These are phyloP conservation scores for Solanum megistacrolobum DNA, from an alignment of 257 asterid species.

Conservation along the genomic window DNA sequence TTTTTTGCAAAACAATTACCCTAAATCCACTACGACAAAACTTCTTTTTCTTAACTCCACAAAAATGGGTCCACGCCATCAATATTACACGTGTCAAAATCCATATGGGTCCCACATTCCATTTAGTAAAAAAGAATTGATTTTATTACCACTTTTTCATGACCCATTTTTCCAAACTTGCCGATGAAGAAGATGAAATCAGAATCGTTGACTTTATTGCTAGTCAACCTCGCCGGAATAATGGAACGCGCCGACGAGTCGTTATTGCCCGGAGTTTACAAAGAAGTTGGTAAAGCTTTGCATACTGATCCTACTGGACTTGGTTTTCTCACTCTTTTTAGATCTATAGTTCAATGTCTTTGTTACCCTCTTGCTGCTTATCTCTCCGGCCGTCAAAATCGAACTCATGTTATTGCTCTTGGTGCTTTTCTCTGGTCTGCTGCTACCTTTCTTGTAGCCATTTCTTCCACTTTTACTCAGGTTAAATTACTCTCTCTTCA, in stretches of 20 bases:
- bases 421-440: conserved; percentile 92
- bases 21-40: neutral
- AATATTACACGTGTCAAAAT: neutral
- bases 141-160: neutral
- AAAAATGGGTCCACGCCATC: neutral
- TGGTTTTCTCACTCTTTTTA: conserved; percentile 64
- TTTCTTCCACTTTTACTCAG: conserved; percentile 66
- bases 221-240: conserved; percentile 63
- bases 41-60: too few species aligned
- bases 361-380: conserved; percentile 88
- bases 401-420: conserved; percentile 64
- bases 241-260: conserved; percentile 84
- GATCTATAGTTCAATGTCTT: conserved; percentile 70
- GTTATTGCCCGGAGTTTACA: conserved; percentile 59
- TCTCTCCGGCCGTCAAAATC: conserved; percentile 63
- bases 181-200: conserved; percentile 19
- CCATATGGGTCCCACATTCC: neutral
- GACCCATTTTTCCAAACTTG: neutral
- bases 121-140: neutral
- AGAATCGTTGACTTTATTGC: conserved; percentile 42
- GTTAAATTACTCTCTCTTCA: conserved; percentile 5
- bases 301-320: conserved; percentile 84
- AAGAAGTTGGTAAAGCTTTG: conserved; percentile 70
- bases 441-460: conserved; percentile 34
- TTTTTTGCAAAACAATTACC: too few species aligned